phyloP scores from a whole-genome alignment of 2,329 filamentous ascomycete species.

The Pseudogymnoascus destructans region DNA sequence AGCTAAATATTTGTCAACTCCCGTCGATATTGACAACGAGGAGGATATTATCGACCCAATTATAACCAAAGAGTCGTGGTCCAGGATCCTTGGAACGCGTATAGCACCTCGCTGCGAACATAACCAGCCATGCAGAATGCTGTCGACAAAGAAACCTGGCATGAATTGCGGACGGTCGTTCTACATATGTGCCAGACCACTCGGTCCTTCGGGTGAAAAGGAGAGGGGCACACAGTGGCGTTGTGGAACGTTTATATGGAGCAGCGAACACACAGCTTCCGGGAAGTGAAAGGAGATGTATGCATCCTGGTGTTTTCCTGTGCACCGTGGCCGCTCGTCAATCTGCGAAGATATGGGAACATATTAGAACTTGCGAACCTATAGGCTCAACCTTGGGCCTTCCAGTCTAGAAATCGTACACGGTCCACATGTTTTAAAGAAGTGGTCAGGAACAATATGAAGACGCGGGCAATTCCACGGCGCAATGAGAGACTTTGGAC shows the following conservation, averaged over 20 bases:
- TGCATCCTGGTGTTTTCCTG: too few species aligned
- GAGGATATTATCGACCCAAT: constrained; percentile 50
- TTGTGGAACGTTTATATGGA: constrained; percentile 64
- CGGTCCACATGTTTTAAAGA: background rate
- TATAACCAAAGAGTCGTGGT: constrained; percentile 70
- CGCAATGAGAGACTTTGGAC: background rate
- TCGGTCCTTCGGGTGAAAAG: constrained; percentile 75
- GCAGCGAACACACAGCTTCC: constrained; percentile 17
- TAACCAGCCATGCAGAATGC: constrained; percentile 68
- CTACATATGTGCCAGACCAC: constrained; percentile 53
- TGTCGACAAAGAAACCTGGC: constrained; percentile 80
- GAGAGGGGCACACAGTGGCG: constrained; percentile 78
- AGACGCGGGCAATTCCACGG: background rate
- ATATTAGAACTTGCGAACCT: background rate
- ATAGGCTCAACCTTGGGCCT: background rate
- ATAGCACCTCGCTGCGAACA: constrained; percentile 74
- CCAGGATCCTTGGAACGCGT: constrained; percentile 65
- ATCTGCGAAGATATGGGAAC: background rate
- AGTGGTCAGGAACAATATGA: background rate
- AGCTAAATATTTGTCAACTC: background rate
- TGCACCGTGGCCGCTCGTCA: background rate
- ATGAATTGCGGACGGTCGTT: constrained; percentile 63
- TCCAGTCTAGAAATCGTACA: background rate
- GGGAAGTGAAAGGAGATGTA: background rate
- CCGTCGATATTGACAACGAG: constrained; percentile 15